Evolutionary conservation across 2,329 filamentous ascomycete genomes (phyloP).

Genomic region (Aureobasidium namibiae): DNA sequence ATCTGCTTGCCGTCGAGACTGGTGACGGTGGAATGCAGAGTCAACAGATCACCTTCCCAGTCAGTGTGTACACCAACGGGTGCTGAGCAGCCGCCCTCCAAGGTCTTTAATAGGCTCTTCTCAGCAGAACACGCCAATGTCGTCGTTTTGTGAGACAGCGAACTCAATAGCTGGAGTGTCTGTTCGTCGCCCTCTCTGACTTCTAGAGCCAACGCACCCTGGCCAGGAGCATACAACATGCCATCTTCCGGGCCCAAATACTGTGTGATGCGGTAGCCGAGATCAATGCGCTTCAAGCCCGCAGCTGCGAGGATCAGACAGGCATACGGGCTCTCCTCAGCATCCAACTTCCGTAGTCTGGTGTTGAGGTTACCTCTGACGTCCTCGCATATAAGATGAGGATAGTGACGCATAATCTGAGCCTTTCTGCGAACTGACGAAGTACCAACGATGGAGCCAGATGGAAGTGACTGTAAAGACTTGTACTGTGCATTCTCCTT

Average conservation of each 20-base stretch:
- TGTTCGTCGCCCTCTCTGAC: conserved; percentile 60
- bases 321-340: conserved; percentile 60
- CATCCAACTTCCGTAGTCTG: conserved; percentile 72
- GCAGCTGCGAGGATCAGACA: conserved; percentile 81
- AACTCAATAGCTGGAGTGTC: conserved; percentile 51
- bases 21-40: conserved; percentile 66
- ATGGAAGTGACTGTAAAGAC: conserved; percentile 62
- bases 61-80: conserved; percentile 70
- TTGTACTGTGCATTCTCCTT: conserved; percentile 44
- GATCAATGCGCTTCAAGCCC: conserved; percentile 65
- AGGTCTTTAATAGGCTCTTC: conserved; percentile 69
- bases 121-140: conserved; percentile 67
- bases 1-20: conserved; percentile 67
- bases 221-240: conserved; percentile 80
- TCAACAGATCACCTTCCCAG: conserved; percentile 49
- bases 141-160: conserved; percentile 55
- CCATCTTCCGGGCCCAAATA: conserved; percentile 63
- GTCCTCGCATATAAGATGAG: conserved; percentile 66
- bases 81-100: conserved; percentile 89
- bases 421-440: conserved; percentile 79
- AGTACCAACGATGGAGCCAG: conserved; percentile 73
- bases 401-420: conserved; percentile 67
- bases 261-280: conserved; percentile 64
- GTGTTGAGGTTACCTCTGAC: conserved; percentile 85
- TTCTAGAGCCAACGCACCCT: conserved; percentile 80